phyloP scores from a whole-genome alignment of 2,329 filamentous ascomycete genomes.

The Lecanosticta acicola region DNA sequence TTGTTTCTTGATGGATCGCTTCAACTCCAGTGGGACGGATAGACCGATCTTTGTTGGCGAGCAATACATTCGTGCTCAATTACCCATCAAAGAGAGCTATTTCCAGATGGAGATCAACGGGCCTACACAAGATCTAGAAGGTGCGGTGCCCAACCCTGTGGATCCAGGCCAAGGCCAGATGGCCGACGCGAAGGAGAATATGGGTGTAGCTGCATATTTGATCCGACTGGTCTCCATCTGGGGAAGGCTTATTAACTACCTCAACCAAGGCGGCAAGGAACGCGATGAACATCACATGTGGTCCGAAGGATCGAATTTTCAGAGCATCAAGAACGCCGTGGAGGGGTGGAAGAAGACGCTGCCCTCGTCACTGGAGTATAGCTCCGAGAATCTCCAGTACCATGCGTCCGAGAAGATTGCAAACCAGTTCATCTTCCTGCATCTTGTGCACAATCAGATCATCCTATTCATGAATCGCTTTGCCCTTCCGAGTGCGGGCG shows the following conservation, averaged over 20 bases:
- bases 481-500: constrained; percentile 63
- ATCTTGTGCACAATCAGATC: constrained; percentile 85
- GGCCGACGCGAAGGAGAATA: constrained; percentile 68
- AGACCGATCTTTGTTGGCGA: constrained; percentile 87
- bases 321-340: constrained; percentile 62
- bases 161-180: constrained; percentile 59
- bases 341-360: constrained; percentile 64
- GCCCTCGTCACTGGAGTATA: constrained; percentile 68
- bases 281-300: constrained; percentile 73
- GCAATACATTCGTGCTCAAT: constrained; percentile 78
- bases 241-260: constrained; percentile 82
- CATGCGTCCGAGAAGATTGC: constrained; percentile 80
- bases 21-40: constrained; percentile 92
- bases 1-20: constrained; percentile 94
- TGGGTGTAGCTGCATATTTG: constrained; percentile 90
- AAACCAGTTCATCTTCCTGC: constrained; percentile 88
- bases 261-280: constrained; percentile 84
- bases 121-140: constrained; percentile 75
- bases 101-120: constrained; percentile 90
- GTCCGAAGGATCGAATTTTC: constrained; percentile 72
- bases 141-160: constrained; percentile 59
- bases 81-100: constrained; percentile 83
- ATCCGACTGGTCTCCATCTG: constrained; percentile 80
- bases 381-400: constrained; percentile 71
- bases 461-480: constrained; percentile 86